A percentile compares a stretch with the other conserved stretches of the same genome.
Conservation (phyloP, 1,139 yeast genomes). For the Diutina catenulata region DNA sequence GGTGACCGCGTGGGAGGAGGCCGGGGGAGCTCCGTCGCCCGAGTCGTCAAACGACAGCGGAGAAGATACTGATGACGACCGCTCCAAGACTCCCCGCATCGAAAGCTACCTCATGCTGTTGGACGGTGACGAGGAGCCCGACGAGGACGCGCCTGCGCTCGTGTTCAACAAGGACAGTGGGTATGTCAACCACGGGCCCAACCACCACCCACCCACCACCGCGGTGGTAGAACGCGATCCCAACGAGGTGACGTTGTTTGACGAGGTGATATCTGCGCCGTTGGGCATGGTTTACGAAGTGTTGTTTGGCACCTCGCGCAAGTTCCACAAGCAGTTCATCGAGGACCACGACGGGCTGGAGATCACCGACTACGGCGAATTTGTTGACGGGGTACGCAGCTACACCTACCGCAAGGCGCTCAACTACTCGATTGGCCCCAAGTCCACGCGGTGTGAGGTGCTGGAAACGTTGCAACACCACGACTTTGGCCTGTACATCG, state of each 20-base stretch:
- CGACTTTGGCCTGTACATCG: conserved; percentile 25
- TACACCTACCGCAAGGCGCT: conserved; percentile 35
- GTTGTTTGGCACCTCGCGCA: conserved; percentile 31
- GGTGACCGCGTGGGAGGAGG: conserved; percentile 42
- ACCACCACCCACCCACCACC: conserved; percentile 22
- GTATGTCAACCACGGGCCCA: conserved; percentile 22
- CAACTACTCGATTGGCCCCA: conserved; percentile 47
- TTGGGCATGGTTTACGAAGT: conserved; percentile 37
- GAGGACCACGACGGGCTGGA: conserved; percentile 37
- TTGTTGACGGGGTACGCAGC: conserved; percentile 23
- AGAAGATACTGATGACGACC: neutral
- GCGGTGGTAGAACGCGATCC: conserved; percentile 8
- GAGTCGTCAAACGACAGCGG: conserved; percentile 5
- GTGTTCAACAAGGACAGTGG: neutral
- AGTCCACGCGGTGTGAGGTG: conserved; percentile 40
- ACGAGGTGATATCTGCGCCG: conserved; percentile 31
- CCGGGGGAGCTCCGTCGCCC: conserved; percentile 11
- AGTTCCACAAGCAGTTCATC: conserved; percentile 29
- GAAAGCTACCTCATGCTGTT: conserved; percentile 2
- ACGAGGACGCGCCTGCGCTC: neutral
- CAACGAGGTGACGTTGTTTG: conserved; percentile 23
- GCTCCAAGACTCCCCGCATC: conserved; percentile 1
- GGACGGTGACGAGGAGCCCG: neutral
- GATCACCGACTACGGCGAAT: conserved; percentile 28
- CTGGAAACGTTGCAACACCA: conserved; percentile 31